Evolutionary conservation across 225 moss, liverwort and hornwort genomes (phyloP).

Genomic region (Climacium dendroides): DNA sequence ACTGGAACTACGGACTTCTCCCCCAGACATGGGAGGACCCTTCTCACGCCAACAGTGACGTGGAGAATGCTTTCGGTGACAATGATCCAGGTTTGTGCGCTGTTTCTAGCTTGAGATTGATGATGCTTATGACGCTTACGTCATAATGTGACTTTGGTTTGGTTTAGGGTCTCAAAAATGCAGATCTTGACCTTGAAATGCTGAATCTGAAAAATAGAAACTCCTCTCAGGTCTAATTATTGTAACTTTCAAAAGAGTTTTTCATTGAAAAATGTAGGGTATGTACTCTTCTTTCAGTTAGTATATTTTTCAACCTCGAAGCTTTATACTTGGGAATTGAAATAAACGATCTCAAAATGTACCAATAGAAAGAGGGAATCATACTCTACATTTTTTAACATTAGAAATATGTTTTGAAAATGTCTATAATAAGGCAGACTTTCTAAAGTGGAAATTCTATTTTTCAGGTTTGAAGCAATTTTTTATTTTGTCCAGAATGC

Average conservation of each 20-base stretch:
- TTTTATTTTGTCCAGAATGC: not conserved
- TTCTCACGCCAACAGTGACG: constrained; percentile 53
- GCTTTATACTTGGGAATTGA: not conserved
- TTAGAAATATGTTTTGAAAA: not conserved
- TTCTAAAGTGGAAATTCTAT: not conserved
- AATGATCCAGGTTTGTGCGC: constrained; percentile 65
- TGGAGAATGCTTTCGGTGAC: constrained; percentile 68
- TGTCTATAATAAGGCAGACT: not conserved
- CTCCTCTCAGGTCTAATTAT: not conserved
- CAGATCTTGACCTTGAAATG: not conserved
- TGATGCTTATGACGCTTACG: not conserved
- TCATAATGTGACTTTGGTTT: constrained; percentile 1
- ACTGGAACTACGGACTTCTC: constrained; percentile 88
- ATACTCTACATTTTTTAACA: too few species aligned
- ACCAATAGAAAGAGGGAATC: not conserved
- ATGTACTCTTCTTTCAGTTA: not conserved
- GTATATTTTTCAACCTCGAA: not conserved
- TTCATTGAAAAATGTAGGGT: too few species aligned
- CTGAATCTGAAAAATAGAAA: not conserved
- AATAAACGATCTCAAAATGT: not conserved
- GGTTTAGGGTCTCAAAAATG: not conserved
- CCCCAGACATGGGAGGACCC: constrained; percentile 95
- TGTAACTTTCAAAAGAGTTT: not conserved
- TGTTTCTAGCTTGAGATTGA: not conserved
- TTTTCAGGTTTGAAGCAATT: not conserved